Evolutionary conservation across 225 moss, liverwort and hornwort genomes (phyloP).

Genomic region (Pseudisothecium myosuroides): DNA sequence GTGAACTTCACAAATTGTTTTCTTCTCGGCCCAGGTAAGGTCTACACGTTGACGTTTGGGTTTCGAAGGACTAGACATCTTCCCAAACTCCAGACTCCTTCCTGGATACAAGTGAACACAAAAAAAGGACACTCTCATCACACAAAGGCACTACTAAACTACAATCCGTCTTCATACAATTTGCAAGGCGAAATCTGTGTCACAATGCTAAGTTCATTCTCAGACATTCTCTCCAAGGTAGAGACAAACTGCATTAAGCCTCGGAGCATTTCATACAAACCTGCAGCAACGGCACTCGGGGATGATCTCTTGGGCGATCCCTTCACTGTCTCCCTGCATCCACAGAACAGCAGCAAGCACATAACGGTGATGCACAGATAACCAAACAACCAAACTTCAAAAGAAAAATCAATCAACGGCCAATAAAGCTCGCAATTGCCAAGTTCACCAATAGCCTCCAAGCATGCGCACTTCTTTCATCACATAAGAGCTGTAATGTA

Average conservation of each 20-base stretch:
- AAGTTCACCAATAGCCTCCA: neutral
- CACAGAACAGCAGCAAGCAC: neutral
- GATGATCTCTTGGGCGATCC: neutral
- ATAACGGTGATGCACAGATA: neutral
- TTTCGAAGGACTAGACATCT: neutral
- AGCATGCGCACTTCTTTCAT: neutral
- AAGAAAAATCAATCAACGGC: neutral
- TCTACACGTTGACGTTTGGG: constrained; percentile 4
- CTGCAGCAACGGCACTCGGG: neutral
- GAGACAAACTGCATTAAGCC: neutral
- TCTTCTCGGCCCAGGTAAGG: constrained; percentile 1
- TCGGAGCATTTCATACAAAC: neutral
- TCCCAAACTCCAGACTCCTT: neutral
- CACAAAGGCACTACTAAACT: neutral
- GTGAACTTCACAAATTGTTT: neutral
- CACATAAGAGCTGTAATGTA: neutral
- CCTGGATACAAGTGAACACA: neutral
- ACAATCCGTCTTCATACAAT: neutral
- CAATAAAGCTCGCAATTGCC: neutral
- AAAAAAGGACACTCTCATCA: neutral
- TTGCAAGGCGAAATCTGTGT: neutral
- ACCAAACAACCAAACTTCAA: neutral
- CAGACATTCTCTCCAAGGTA: neutral
- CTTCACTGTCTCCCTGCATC: neutral
- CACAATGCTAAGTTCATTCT: neutral